These are phyloP conservation scores for Fonsecaea erecta DNA, from an alignment of 2,329 filamentous ascomycete genomes.

Conservation along the genomic window DNA sequence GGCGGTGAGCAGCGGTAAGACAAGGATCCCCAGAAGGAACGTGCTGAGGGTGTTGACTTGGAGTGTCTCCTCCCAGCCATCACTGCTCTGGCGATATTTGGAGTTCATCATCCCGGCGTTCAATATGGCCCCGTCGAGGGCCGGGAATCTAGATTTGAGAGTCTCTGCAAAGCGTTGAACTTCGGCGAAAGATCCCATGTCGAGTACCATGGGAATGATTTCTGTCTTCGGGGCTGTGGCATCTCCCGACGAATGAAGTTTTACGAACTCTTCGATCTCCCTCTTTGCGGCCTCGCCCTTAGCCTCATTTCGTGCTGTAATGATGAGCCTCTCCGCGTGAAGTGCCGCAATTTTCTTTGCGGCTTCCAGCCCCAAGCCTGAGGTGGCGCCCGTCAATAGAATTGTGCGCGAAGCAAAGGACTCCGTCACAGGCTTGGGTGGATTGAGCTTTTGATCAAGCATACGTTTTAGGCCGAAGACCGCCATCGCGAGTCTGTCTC, in stretches of 20 bases:
- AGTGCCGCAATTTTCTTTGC: constrained; percentile 54
- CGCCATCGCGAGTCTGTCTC: constrained; percentile 4
- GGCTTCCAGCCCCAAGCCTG: constrained; percentile 57
- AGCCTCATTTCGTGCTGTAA: constrained; percentile 51
- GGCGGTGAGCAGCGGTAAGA: constrained; percentile 54
- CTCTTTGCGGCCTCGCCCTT: constrained; percentile 51
- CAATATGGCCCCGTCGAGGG: constrained; percentile 53
- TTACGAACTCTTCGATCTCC: constrained; percentile 41
- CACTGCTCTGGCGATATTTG: constrained; percentile 44
- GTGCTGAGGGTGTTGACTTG: constrained; percentile 66
- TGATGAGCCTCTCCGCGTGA: constrained; percentile 50
- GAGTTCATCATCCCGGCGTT: constrained; percentile 53
- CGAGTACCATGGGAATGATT: constrained; percentile 53
- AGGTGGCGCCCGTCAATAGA: constrained; percentile 57
- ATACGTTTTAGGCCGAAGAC: constrained; percentile 16
- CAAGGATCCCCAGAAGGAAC: constrained; percentile 57
- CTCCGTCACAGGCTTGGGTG: constrained; percentile 41
- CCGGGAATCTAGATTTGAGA: constrained; percentile 39
- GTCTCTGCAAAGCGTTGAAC: constrained; percentile 50
- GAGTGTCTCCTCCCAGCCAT: constrained; percentile 58
- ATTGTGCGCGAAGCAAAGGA: constrained; percentile 54
- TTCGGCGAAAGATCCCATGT: constrained; percentile 53
- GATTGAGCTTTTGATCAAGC: constrained; percentile 27
- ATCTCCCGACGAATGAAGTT: constrained; percentile 13
- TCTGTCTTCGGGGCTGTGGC: constrained; percentile 42